Evolutionary conservation across 768 basidiomycete genomes (phyloP).

Genomic region (Psilocybe azurescens): DNA sequence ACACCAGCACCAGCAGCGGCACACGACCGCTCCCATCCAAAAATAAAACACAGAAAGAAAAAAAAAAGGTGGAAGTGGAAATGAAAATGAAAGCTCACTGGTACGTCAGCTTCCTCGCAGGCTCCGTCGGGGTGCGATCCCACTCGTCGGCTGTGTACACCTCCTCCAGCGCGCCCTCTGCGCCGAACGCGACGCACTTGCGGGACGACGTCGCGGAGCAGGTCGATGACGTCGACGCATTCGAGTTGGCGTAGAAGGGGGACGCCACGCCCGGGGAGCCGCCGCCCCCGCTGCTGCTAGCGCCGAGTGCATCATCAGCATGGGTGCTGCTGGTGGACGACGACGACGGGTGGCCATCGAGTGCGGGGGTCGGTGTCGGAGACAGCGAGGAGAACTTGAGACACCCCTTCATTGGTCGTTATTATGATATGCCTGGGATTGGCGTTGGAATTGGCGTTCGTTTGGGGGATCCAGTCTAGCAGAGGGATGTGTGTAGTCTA

Average conservation of each 20-base stretch:
- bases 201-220: constrained; percentile 19
- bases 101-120: constrained; percentile 65
- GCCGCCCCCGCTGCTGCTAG: no score
- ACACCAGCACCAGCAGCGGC: no score
- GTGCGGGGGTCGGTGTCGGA: no score
- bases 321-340: no score
- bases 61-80: neutral
- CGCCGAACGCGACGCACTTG: constrained; percentile 71
- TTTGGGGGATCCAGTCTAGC: no score
- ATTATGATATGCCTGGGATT: no score
- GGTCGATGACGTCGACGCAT: constrained; percentile 7
- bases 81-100: constrained; percentile 52
- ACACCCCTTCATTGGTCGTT: no score
- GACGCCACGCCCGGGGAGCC: constrained; percentile 19
- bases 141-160: constrained; percentile 75
- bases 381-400: no score
- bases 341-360: no score
- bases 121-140: constrained; percentile 77
- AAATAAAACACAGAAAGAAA: constrained; percentile 1
- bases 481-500: no score
- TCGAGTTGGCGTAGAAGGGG: constrained; percentile 16
- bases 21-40: neutral
- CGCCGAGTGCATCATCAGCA: no score
- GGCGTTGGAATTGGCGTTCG: no score
- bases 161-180: constrained; percentile 53